Conservation (phyloP, 2,329 filamentous ascomycete species). For the Fusarium xylarioides region DNA sequence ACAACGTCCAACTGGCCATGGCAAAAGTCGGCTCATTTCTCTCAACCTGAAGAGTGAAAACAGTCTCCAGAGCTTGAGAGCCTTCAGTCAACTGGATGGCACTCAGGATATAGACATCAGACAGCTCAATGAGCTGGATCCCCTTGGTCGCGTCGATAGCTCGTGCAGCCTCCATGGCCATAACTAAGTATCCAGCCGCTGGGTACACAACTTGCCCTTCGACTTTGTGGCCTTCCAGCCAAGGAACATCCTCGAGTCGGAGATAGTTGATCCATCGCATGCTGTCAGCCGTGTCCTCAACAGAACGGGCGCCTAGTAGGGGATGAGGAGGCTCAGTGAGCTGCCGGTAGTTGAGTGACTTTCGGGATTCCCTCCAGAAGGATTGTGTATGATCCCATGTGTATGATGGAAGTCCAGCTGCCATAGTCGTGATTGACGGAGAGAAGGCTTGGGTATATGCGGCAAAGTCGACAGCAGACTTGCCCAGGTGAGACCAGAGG, state of each 20-base stretch:
- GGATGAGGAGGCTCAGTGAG: neutral
- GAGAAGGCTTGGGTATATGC: neutral
- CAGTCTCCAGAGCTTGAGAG: neutral
- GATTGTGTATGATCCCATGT: constrained; percentile 6
- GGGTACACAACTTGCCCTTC: constrained; percentile 52
- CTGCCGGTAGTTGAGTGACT: neutral
- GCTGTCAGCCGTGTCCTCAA: constrained; percentile 7
- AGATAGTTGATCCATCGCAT: constrained; percentile 41
- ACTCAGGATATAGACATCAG: neutral
- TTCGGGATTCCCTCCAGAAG: constrained; percentile 5
- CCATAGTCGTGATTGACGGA: constrained; percentile 28
- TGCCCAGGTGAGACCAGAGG: constrained; percentile 20
- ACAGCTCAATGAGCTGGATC: neutral
- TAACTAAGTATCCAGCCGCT: constrained; percentile 48
- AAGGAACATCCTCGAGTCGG: constrained; percentile 42
- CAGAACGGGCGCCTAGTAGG: neutral
- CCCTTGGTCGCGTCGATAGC: neutral
- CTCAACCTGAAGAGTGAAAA: constrained; percentile 5
- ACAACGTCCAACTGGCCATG: neutral
- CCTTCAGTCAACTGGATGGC: neutral
- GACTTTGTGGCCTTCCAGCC: constrained; percentile 51
- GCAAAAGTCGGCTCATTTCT: neutral
- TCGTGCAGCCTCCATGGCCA: constrained; percentile 47
- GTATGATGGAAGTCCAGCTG: constrained; percentile 7
- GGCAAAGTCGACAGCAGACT: neutral